Conservation (phyloP, 768 basidiomycete species). For the Boletus reticuloceps region DNA sequence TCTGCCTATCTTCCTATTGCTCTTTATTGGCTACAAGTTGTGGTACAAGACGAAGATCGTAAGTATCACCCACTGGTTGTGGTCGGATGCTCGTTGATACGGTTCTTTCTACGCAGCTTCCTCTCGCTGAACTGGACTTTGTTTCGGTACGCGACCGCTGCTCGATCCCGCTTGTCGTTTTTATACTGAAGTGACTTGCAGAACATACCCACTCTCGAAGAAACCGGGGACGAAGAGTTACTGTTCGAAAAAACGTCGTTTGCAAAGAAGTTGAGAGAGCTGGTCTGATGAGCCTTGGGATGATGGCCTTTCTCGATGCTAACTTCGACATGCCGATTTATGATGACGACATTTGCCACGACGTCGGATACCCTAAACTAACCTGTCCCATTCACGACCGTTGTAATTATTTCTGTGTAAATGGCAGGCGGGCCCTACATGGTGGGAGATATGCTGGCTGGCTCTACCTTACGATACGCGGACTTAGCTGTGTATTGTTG, state of each 20-base stretch:
- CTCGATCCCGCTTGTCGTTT: not conserved
- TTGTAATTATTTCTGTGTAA: too few species aligned
- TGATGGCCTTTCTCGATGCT: too few species aligned
- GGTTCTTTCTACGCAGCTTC: constrained; percentile 1
- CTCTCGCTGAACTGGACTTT: constrained; percentile 60
- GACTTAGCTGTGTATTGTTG: too few species aligned
- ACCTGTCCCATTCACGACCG: too few species aligned
- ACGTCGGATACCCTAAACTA: too few species aligned
- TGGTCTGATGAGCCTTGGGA: constrained; percentile 5
- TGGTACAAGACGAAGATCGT: constrained; percentile 22
- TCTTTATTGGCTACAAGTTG: constrained; percentile 46
- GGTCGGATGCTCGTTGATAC: not conserved
- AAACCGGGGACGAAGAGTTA: constrained; percentile 50
- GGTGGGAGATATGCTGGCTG: too few species aligned
- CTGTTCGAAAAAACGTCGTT: constrained; percentile 9
- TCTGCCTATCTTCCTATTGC: constrained; percentile 39
- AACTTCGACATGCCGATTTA: too few species aligned
- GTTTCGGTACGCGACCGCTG: constrained; percentile 46
- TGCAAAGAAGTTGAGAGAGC: not conserved
- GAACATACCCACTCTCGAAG: constrained; percentile 68
- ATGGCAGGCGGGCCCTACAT: too few species aligned
- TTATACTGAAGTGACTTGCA: constrained; percentile 20
- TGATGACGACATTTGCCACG: too few species aligned
- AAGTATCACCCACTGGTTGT: not conserved
- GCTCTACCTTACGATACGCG: too few species aligned